A percentile compares a stretch with the other conserved stretches of the same genome.
Evolutionary conservation across 108 stramenopile species (phyloP).

Genomic region (Cylindrotheca closterium): DNA sequence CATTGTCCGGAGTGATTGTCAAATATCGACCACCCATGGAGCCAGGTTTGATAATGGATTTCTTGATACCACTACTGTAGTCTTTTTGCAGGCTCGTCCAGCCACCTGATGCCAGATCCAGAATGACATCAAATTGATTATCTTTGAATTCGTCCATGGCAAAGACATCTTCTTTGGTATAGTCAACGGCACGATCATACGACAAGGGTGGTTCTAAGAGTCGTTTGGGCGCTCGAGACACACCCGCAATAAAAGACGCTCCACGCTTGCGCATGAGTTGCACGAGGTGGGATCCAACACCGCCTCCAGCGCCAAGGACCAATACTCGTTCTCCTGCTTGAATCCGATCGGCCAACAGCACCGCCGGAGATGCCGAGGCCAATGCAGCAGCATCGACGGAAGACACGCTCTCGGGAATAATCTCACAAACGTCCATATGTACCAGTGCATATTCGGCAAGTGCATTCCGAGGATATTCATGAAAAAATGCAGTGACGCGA

Average conservation of each 20-base stretch:
- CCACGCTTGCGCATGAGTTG: slow-evolving; percentile 39
- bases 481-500: slow-evolving; percentile 54
- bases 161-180: slow-evolving; percentile 48
- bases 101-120: slow-evolving; percentile 64
- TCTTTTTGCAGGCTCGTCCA: slow-evolving; percentile 39
- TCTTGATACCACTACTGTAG: not conserved
- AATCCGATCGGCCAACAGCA: slow-evolving; percentile 40
- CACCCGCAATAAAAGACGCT: slow-evolving; percentile 49
- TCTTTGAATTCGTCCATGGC: slow-evolving; percentile 35
- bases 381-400: slow-evolving; percentile 55
- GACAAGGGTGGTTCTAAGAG: slow-evolving; percentile 40
- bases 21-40: slow-evolving; percentile 51
- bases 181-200: slow-evolving; percentile 50
- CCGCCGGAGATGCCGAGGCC: slow-evolving; percentile 47
- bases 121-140: slow-evolving; percentile 62
- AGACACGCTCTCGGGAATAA: slow-evolving; percentile 38
- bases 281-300: slow-evolving; percentile 52
- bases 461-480: slow-evolving; percentile 47
- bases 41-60: slow-evolving; percentile 50
- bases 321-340: slow-evolving; percentile 47
- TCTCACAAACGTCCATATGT: slow-evolving; percentile 38
- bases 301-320: slow-evolving; percentile 64
- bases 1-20: slow-evolving; percentile 49
- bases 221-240: slow-evolving; percentile 36
- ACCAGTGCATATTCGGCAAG: slow-evolving; percentile 61